A percentile compares a stretch with the other conserved stretches of the same genome.
Conservation (phyloP, 164 flowering plant species). For the Brasenia schreberi region DNA sequence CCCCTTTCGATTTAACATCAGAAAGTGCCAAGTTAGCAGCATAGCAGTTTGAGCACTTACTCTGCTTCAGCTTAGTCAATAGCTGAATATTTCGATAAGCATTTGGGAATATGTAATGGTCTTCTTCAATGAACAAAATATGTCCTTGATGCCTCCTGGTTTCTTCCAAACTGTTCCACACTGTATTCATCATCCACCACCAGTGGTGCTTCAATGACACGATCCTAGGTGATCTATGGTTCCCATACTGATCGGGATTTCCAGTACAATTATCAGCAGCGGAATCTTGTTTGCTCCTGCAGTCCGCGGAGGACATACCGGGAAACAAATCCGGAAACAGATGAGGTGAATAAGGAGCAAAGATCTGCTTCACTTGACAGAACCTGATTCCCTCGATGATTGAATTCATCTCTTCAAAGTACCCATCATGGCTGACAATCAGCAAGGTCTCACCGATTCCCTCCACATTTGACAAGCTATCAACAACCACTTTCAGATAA, state of each 20-base stretch:
- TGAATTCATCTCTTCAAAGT: slow-evolving; percentile 72
- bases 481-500: slow-evolving; percentile 55
- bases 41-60: slow-evolving; percentile 71
- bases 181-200: slow-evolving; percentile 99
- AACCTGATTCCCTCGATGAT: slow-evolving; percentile 60
- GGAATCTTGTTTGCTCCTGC: slow-evolving; percentile 52
- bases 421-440: slow-evolving; percentile 87
- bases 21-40: slow-evolving; percentile 84
- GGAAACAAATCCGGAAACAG: slow-evolving; percentile 60
- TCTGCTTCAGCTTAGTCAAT: slow-evolving; percentile 39
- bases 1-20: slow-evolving; percentile 79
- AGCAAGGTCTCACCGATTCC: slow-evolving; percentile 75
- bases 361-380: slow-evolving; percentile 90
- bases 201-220: slow-evolving; percentile 95
- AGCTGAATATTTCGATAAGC: slow-evolving; percentile 71
- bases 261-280: slow-evolving; percentile 39
- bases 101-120: slow-evolving; percentile 81
- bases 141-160: slow-evolving; percentile 46
- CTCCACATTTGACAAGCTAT: slow-evolving; percentile 58
- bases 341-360: slow-evolving; percentile 82
- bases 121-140: slow-evolving; percentile 90
- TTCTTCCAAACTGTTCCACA: slow-evolving; percentile 90
- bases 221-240: slow-evolving; percentile 78
- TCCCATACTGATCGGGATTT: slow-evolving; percentile 83
- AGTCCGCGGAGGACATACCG: slow-evolving; percentile 47